Percentiles rank a stretch among this genome's conserved stretches.
These are phyloP conservation scores for Punctularia strigosozonata DNA, from an alignment of 768 basidiomycete species.

Conservation along the genomic window DNA sequence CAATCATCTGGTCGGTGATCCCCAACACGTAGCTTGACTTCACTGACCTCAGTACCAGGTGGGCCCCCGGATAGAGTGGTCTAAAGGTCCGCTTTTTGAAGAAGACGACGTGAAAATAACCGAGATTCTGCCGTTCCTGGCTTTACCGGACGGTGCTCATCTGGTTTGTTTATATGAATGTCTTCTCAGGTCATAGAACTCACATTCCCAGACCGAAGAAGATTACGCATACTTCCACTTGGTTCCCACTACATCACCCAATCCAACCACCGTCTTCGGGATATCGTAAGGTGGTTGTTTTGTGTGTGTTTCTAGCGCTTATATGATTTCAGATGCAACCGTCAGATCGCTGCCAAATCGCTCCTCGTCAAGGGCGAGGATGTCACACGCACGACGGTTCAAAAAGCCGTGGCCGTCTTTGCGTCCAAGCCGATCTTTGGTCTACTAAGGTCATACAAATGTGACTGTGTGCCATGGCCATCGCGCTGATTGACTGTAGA, in stretches of 20 bases:
- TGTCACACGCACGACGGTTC: conserved; percentile 91
- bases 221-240: conserved; percentile 97
- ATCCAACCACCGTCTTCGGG: conserved; percentile 81
- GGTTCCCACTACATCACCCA: conserved; percentile 57
- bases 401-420: conserved; percentile 94
- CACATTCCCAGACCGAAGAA: conserved; percentile 54
- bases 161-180: conserved; percentile 48
- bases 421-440: conserved; percentile 89
- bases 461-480: neutral
- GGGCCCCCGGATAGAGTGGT: conserved; percentile 86
- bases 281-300: conserved; percentile 61
- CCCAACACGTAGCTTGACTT: conserved; percentile 9
- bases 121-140: conserved; percentile 87
- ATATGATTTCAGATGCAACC: conserved; percentile 60
- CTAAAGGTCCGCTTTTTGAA: conserved; percentile 64
- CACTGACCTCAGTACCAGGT: conserved; percentile 40
- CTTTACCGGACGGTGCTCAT: conserved; percentile 95
- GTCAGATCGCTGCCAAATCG: conserved; percentile 76
- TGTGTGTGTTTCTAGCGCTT: neutral
- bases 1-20: conserved; percentile 76
- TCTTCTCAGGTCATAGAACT: conserved; percentile 4
- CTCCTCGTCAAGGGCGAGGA: conserved; percentile 72
- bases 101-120: conserved; percentile 78
- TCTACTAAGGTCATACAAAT: conserved; percentile 59
- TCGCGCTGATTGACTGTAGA: conserved; percentile 23